Conservation (phyloP, 2,329 filamentous ascomycete genomes). For the Cercospora janseana region DNA sequence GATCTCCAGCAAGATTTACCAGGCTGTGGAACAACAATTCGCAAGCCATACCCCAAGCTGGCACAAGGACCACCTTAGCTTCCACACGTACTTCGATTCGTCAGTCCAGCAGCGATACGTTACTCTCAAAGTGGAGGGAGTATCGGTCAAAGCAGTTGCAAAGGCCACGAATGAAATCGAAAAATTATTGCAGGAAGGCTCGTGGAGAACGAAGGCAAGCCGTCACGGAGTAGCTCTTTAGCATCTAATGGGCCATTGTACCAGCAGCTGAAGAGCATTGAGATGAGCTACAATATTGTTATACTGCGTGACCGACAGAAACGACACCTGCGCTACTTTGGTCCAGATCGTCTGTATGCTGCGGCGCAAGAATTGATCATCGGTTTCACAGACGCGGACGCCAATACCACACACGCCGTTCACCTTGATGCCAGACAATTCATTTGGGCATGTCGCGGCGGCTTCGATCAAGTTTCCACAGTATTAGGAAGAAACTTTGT, state of each 20-base stretch:
- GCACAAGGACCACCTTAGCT: constrained; percentile 5
- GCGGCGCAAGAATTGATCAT: neutral
- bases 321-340: neutral
- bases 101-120: constrained; percentile 1
- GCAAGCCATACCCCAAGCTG: neutral
- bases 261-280: neutral
- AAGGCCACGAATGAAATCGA: constrained; percentile 8
- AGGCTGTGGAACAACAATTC: constrained; percentile 12
- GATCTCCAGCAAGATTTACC: constrained; percentile 10
- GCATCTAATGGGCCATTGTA: constrained; percentile 2
- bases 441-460: constrained; percentile 2
- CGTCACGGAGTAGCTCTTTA: constrained; percentile 2
- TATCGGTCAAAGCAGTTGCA: neutral
- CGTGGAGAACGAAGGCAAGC: constrained; percentile 1
- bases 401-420: neutral
- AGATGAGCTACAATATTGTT: neutral
- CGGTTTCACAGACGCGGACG: constrained; percentile 1
- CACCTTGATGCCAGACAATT: neutral
- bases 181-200: constrained; percentile 3
- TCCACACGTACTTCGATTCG: neutral
- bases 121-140: constrained; percentile 12
- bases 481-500: neutral
- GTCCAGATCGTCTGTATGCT: neutral
- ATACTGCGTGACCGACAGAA: neutral
- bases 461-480: neutral